Conservation (phyloP, 305 asterid genomes). For the Vinca major region DNA sequence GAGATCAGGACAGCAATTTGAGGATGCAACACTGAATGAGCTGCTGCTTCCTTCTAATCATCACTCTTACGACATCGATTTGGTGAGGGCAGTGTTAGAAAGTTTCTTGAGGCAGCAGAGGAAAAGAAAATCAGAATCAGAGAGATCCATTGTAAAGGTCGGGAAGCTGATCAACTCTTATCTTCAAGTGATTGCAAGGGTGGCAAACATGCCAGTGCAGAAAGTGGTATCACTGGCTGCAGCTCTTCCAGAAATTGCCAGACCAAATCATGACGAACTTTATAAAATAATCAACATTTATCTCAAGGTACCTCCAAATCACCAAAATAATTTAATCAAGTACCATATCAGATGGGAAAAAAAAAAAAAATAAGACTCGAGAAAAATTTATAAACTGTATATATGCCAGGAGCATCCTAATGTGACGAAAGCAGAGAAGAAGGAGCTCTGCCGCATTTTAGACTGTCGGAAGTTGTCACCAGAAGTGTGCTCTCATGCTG, state of each 20-base stretch:
- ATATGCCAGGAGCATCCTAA: conserved; percentile 50
- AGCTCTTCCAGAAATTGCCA: conserved; percentile 56
- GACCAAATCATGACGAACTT: conserved; percentile 57
- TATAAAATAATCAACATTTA: conserved; percentile 53
- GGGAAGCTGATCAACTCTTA: conserved; percentile 58
- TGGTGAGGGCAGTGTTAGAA: conserved; percentile 45
- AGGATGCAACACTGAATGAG: conserved; percentile 46
- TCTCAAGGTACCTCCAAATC: conserved; percentile 40
- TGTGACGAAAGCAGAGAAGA: conserved; percentile 57
- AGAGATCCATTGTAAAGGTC: conserved; percentile 26
- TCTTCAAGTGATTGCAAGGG: conserved; percentile 52
- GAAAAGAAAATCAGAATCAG: conserved; percentile 34
- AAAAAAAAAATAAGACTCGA: too few relatives aligned
- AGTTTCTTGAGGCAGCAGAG: conserved; percentile 58
- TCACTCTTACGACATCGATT: conserved; percentile 28
- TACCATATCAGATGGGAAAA: too few relatives aligned
- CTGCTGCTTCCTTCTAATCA: conserved; percentile 31
- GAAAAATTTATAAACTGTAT: not conserved
- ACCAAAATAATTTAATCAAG: too few relatives aligned
- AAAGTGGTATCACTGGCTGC: conserved; percentile 46
- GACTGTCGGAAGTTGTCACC: conserved; percentile 68
- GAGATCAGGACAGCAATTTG: conserved; percentile 49
- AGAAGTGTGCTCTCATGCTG: conserved; percentile 50
- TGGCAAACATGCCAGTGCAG: conserved; percentile 31
- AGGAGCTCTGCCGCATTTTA: conserved; percentile 49